phyloP scores from a whole-genome alignment of 441 rosid genomes.

The Biscutella auriculata region DNA sequence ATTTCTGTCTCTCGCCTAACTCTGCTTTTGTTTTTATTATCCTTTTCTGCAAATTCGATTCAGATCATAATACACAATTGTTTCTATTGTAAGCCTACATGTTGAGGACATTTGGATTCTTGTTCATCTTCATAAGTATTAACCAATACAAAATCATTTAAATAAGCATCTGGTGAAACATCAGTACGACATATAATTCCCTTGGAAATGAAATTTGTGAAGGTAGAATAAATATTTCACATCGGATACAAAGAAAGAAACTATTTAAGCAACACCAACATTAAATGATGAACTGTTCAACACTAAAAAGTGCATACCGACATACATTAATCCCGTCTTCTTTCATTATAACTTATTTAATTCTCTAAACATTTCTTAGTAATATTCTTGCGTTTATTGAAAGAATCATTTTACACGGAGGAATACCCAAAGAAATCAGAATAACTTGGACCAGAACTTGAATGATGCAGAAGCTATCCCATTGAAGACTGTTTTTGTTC shows the following conservation, averaged over 20 bases:
- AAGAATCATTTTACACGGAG: neutral
- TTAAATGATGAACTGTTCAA: neutral
- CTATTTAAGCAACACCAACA: neutral
- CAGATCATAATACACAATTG: neutral
- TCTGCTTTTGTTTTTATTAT: neutral
- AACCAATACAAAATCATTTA: neutral
- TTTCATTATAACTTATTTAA: too few species aligned
- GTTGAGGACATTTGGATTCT: neutral
- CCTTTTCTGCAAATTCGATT: neutral
- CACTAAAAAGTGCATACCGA: neutral
- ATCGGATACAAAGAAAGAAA: neutral
- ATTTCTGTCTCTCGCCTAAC: constrained; percentile 13
- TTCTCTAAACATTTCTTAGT: too few species aligned
- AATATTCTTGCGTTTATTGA: neutral
- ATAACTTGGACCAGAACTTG: neutral
- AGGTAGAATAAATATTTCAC: neutral
- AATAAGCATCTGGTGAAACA: neutral
- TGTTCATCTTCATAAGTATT: neutral
- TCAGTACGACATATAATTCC: neutral
- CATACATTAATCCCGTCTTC: neutral
- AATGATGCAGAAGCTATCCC: neutral
- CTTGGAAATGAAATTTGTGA: neutral
- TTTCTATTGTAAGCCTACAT: neutral
- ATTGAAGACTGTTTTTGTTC: constrained; percentile 3
- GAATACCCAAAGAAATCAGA: neutral